Conservation (phyloP, 2,329 filamentous ascomycete genomes). For the Lomentospora prolificans region DNA sequence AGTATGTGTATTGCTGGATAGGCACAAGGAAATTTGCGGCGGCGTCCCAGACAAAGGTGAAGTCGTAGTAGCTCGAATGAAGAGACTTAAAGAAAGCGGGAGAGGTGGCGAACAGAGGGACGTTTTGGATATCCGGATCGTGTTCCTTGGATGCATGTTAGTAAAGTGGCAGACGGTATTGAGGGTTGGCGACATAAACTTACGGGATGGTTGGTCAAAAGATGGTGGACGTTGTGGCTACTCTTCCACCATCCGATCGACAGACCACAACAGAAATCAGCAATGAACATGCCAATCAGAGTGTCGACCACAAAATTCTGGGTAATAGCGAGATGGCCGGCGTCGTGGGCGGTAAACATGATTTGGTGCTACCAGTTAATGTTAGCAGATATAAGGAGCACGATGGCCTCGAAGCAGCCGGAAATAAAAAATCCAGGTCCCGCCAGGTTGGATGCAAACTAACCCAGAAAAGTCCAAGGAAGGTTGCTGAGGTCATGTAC, state of each 20-base stretch:
- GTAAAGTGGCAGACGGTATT: not conserved
- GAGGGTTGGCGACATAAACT: constrained; percentile 11
- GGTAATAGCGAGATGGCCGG: constrained; percentile 54
- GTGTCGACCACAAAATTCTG: constrained; percentile 48
- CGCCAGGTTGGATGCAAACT: no score
- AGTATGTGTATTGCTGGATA: constrained; percentile 59
- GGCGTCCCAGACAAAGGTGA: constrained; percentile 52
- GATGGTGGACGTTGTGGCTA: constrained; percentile 59
- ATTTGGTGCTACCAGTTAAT: constrained; percentile 45
- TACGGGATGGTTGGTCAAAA: constrained; percentile 53
- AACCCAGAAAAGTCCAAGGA: constrained; percentile 54
- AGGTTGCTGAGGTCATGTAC: constrained; percentile 47
- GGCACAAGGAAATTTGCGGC: constrained; percentile 48
- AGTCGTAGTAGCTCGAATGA: constrained; percentile 50
- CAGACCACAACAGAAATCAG: constrained; percentile 55
- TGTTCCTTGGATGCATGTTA: constrained; percentile 30
- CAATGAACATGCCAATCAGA: constrained; percentile 51
- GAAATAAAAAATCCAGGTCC: not conserved
- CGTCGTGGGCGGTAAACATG: constrained; percentile 60
- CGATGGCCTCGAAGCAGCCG: not conserved
- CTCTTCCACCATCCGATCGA: constrained; percentile 63
- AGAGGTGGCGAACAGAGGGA: constrained; percentile 59
- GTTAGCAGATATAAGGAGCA: no score
- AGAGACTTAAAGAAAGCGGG: constrained; percentile 55
- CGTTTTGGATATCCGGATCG: constrained; percentile 53